Base-by-base conservation (phyloP, 441 rosid species). In the Raphanus hybrid region DNA sequence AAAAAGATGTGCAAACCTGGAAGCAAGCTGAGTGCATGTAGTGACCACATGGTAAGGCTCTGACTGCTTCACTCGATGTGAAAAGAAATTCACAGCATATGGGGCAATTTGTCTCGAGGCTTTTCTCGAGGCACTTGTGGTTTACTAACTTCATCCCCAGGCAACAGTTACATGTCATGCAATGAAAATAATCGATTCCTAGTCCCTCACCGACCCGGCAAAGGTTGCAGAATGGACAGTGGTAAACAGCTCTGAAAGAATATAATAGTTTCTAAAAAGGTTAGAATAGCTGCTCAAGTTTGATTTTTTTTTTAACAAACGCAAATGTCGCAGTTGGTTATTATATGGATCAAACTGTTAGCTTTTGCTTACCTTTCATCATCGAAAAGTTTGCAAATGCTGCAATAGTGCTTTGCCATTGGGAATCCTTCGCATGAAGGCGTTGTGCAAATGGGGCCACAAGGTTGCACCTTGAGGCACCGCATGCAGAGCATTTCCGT, bases 401-500 rank as follows among this genome's bases (percentile, higher is more conserved):
- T 88, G 88, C 99, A 96, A 75, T 86, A 93, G 83, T 92, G 92
- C 73, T 93, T 90, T 27, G 99, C 98, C 98, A 93, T 93, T 55
- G 91, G 83, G 72, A 92, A 84, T 61, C 91, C 87, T 2, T 77
- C 84, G 77, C 99, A 96, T 18, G 97, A 88, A 77, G 92, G 88
- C 43, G 97, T 87, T 5, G 80, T 80, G 82, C 98, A 96, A 80
- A 85, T 83, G 58, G 90, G 92, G 68, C 97, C 97, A 75, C 90
- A 91, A 52, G 96, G 97, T 88, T 93, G 99, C 84, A 93, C 85
- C 83, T 84, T 85, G 69, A 92, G 88, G 86, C 99, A 96, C 18
- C 76, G 84, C 97, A 96, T 96, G 82, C 99, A 96, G 94, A 96
- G 92, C 98, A 96, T 96, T 86, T 96, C 98, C 59, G 95, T 76